Evolutionary conservation across 1,139 yeast species (phyloP).

Genomic region (Waltiozyma solani): DNA sequence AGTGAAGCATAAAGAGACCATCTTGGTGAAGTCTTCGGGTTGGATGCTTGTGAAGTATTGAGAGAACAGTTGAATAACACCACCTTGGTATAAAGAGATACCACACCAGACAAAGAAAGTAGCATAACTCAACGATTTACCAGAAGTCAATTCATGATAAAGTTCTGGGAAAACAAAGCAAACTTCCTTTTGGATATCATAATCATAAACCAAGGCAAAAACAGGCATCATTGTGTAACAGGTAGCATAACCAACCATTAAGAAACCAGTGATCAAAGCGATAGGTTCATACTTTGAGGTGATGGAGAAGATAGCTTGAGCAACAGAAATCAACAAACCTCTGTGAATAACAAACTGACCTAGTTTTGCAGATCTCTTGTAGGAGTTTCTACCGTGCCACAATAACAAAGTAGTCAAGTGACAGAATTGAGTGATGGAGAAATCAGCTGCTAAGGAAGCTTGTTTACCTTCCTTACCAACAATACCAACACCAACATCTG

Average conservation of each 20-base stretch:
- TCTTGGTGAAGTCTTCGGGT: conserved; percentile 41
- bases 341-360: conserved; percentile 96
- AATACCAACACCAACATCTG: conserved; percentile 98
- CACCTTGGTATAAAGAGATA: conserved; percentile 83
- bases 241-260: conserved; percentile 98
- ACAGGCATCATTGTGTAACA: conserved; percentile 98
- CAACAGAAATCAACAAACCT: conserved; percentile 89
- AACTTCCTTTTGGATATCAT: conserved; percentile 83
- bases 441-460: conserved; percentile 95
- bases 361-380: conserved; percentile 88
- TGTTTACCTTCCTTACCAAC: conserved; percentile 98
- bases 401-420: conserved; percentile 75
- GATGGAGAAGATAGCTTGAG: conserved; percentile 89
- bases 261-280: conserved; percentile 91
- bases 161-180: conserved; percentile 91
- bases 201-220: conserved; percentile 82
- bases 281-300: conserved; percentile 85
- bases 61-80: conserved; percentile 67
- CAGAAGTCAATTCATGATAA: conserved; percentile 84
- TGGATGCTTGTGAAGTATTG: conserved; percentile 66
- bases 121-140: conserved; percentile 73
- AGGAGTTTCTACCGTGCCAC: conserved; percentile 98
- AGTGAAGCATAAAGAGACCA: conserved; percentile 83
- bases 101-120: conserved; percentile 91
- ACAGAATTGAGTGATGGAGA: conserved; percentile 87